These are phyloP conservation scores for Cordyceps javanica DNA, from an alignment of 2,329 filamentous ascomycete genomes.

Conservation along the genomic window DNA sequence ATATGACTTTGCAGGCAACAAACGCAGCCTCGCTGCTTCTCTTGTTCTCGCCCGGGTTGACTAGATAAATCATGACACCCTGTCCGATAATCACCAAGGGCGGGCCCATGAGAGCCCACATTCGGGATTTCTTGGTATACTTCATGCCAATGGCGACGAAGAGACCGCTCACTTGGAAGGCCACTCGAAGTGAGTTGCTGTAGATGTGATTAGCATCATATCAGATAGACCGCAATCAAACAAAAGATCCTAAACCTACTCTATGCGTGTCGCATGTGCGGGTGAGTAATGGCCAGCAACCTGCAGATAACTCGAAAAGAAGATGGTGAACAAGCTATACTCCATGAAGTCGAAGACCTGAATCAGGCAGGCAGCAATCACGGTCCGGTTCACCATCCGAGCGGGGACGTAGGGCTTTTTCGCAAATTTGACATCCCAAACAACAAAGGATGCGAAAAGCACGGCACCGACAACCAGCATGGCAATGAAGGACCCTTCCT, in stretches of 20 bases:
- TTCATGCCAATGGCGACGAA: constrained; percentile 30
- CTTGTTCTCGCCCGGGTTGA: constrained; percentile 20
- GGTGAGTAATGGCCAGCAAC: constrained; percentile 31
- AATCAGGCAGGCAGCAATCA: constrained; percentile 31
- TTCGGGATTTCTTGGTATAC: constrained; percentile 29
- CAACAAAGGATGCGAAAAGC: constrained; percentile 21
- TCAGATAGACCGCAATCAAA: rapidly evolving
- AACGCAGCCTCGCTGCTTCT: constrained; percentile 28
- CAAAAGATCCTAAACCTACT: constrained; percentile 19
- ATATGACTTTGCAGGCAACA: constrained; percentile 27
- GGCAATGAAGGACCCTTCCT: constrained; percentile 28
- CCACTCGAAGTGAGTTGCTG: constrained; percentile 26
- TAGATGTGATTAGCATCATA: background rate
- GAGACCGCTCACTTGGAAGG: constrained; percentile 31
- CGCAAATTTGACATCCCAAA: constrained; percentile 33
- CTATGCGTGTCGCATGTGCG: constrained; percentile 31
- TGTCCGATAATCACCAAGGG: constrained; percentile 30
- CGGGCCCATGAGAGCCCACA: constrained; percentile 26
- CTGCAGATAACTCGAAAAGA: constrained; percentile 35
- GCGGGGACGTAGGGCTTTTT: constrained; percentile 32
- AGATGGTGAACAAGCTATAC: constrained; percentile 32
- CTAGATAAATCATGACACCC: constrained; percentile 25
- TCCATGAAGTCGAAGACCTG: constrained; percentile 32
- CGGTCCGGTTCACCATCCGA: constrained; percentile 32
- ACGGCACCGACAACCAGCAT: constrained; percentile 28